Evolutionary conservation across 768 basidiomycete species (phyloP), one percentile per base, ranked within the genome.

Genomic region (Leccinum subgranulosum): DNA sequence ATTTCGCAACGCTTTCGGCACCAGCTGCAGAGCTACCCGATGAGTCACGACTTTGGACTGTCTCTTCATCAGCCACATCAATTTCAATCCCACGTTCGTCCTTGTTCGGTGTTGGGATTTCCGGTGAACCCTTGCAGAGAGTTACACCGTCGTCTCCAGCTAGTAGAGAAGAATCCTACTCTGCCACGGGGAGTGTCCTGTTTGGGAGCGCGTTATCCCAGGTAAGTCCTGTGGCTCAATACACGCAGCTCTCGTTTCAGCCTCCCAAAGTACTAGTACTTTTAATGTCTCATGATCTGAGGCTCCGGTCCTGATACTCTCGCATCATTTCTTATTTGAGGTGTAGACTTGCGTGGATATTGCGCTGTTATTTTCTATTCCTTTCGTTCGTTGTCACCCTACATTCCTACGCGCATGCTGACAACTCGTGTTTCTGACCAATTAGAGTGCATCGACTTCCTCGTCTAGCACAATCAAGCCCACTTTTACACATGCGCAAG

Each of bases 161-260:
- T 11, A 3, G n/a, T 47, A 48, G 29, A 29, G 34, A 21, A 25
- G 34, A 12, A n/a, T 7, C 46, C 12, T 60, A 58, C 48, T 63
- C 72, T 3, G 68, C 78, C 23, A 59, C 75, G 12, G 63, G 63
- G 45, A 84, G 81, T 69, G 64, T 77, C 11, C 68, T 86, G 52
- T 82, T 86, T 61, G 82, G 79, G 9, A 60, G 64, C 50, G 31
- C 55, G 5, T 47, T 52, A 10, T 6, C 47, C 15, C 14, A 55
- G 55, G 67, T 68, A 43, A 51, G 69, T 54, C 47, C 49, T 52
- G 49, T 61, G 28, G 51, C 51, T 33, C 27, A 25, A 39, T 55
- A 49, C 50, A 52, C 55, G 59, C 50, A 23, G 4, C 34, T 65
- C 60, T 59, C 51, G 29, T 51, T 59, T 49, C 23, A 36, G 34